Base-by-base conservation (phyloP, 2,329 filamentous ascomycete species). In the Pyrenophora seminiperda region DNA sequence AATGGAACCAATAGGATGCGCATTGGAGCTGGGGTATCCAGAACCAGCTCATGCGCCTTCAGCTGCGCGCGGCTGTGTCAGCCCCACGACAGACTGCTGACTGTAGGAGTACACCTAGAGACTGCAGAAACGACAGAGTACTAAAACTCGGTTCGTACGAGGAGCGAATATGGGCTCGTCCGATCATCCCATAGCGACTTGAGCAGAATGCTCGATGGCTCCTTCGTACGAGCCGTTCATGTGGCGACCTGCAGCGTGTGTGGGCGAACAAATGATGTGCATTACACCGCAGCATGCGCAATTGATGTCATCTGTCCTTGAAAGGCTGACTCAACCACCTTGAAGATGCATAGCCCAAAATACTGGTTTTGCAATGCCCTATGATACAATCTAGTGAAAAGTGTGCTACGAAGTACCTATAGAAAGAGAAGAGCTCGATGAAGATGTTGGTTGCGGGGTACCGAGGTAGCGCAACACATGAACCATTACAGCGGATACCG, bases 121-220 rank as follows among this genome's bases (percentile, higher is more conserved):
- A 70, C 2, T 81, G 40, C 7, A 14, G 42, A 17, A 53, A 53
- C 33, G 51, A 52, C 15, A 47, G 56, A 10, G 43, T 34, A 19
- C 43, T 56, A 3, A 7, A 10, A 27, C 27, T 19, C 24, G 9
- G 17, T 22, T 39, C n/a, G 20, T 39, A 29, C 19, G 20, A 36
- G 9, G 24, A 27, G 24, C 24, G 24, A 19, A n/a, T 36, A 18
- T 11, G 33, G 4, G 17, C 19, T 15, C 33, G 17, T 11, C 10
- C 10, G 17, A n/a, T 19, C 11, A 36, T 17, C 17, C 33, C 7
- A 10, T 36, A 19, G 3, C 13, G 7, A 1, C 10, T 3, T n/a
- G n/a, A n/a, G n/a, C n/a, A n/a, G n/a, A n/a, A 20, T 36, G 24
- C 9, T 7, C 10, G 33, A 36, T 36, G 17, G 33, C 33, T 19